Evolutionary conservation across 306 rosid species (phyloP).

Genomic region (Inga laurina): DNA sequence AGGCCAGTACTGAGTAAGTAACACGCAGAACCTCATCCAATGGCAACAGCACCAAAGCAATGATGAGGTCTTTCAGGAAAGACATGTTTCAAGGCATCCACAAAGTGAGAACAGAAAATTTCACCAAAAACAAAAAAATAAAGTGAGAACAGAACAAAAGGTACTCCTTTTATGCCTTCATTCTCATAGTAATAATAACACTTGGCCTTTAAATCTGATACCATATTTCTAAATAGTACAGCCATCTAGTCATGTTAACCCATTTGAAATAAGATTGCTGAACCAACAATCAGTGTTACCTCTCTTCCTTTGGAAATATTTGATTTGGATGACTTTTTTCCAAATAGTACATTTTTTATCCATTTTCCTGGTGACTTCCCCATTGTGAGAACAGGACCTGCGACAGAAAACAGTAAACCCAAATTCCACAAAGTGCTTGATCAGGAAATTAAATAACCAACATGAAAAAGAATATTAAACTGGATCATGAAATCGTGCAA

Average conservation of each 20-base stretch:
- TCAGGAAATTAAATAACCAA: not conserved
- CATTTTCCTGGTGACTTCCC: constrained; percentile 98
- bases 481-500: constrained; percentile 17
- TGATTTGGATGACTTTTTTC: constrained; percentile 83
- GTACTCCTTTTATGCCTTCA: constrained; percentile 14
- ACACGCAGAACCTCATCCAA: not conserved
- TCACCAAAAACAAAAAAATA: too few relatives aligned
- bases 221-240: not conserved
- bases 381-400: constrained; percentile 60
- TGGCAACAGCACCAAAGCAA: constrained; percentile 16
- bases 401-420: constrained; percentile 24
- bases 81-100: not conserved
- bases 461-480: not conserved
- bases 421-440: constrained; percentile 21
- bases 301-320: constrained; percentile 67
- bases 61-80: not conserved
- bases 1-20: not conserved
- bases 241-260: not conserved
- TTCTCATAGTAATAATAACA: constrained; percentile 1
- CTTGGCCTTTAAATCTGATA: not conserved
- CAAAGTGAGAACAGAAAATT: not conserved
- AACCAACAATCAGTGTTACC: constrained; percentile 41
- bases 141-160: constrained; percentile 5
- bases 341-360: constrained; percentile 86
- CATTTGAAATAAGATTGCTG: constrained; percentile 9